Percentiles rank a stretch among this genome's conserved stretches.
phyloP scores from a whole-genome alignment of 768 basidiomycete genomes.

The Kondoa malvinella region DNA sequence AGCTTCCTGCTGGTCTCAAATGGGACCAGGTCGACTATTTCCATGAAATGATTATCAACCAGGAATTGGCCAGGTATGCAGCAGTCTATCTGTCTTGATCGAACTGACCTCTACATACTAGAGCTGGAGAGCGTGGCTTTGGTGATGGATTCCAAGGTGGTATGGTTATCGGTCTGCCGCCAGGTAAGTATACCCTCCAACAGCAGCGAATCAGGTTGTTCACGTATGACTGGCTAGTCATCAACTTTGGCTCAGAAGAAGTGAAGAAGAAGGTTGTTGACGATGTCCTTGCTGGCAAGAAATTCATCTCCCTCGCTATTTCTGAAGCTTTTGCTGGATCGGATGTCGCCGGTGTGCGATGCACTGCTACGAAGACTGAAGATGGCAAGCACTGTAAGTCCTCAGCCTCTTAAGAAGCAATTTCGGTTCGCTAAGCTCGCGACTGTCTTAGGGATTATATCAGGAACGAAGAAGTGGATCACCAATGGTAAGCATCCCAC shows the following conservation, averaged over 20 bases:
- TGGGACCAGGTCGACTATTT: constrained; percentile 82
- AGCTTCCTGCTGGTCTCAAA: constrained; percentile 52
- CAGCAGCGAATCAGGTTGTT: neutral
- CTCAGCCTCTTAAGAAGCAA: neutral
- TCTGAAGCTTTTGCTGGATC: constrained; percentile 39
- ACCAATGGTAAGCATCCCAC: constrained; percentile 6
- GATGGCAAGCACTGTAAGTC: constrained; percentile 61
- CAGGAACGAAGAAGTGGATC: constrained; percentile 52
- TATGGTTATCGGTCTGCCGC: constrained; percentile 39
- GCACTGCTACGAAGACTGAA: constrained; percentile 32
- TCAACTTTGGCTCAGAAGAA: constrained; percentile 61
- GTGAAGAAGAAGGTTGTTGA: constrained; percentile 54
- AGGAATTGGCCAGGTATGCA: constrained; percentile 27
- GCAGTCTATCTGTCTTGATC: neutral
- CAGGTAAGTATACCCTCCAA: constrained; percentile 28
- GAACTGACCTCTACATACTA: constrained; percentile 39
- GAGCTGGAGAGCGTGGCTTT: constrained; percentile 55
- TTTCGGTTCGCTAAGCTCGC: neutral
- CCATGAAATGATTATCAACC: constrained; percentile 70
- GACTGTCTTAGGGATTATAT: constrained; percentile 42
- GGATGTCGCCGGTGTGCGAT: constrained; percentile 19
- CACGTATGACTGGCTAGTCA: constrained; percentile 31
- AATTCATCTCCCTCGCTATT: constrained; percentile 70
- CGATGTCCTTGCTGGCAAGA: constrained; percentile 42
- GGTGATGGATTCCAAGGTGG: constrained; percentile 46